These are phyloP conservation scores for Rhipidocladum racemiflorum DNA, from an alignment of 176 grass and related monocot species.

Conservation along the genomic window DNA sequence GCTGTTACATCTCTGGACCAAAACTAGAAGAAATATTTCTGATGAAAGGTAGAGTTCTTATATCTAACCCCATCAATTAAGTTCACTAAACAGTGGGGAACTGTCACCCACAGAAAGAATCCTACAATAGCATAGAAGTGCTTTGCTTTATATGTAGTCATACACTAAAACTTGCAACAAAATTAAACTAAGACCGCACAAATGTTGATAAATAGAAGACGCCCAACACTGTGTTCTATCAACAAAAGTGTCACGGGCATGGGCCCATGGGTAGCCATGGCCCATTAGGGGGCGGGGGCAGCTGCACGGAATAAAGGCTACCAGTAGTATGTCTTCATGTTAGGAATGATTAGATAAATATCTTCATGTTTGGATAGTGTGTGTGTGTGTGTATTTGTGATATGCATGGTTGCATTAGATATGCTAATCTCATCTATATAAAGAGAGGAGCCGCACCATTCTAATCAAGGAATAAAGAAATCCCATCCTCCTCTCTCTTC, in stretches of 20 bases:
- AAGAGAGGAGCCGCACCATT: too few relatives aligned
- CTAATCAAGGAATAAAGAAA: too few relatives aligned
- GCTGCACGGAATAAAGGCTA: too few relatives aligned
- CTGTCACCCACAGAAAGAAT: background rate
- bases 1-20: background rate
- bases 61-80: background rate
- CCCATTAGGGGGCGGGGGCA: too few relatives aligned
- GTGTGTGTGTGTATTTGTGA: too few relatives aligned
- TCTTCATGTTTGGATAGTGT: too few relatives aligned
- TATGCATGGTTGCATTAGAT: too few relatives aligned
- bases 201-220: slow-evolving; percentile 7
- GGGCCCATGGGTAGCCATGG: too few relatives aligned
- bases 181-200: background rate
- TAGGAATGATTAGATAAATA: too few relatives aligned
- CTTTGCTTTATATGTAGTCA: background rate
- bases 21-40: slow-evolving; percentile 5
- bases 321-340: too few relatives aligned
- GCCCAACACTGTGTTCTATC: background rate
- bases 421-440: too few relatives aligned
- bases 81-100: background rate
- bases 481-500: too few relatives aligned
- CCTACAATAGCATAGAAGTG: slow-evolving; percentile 3
- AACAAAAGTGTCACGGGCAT: background rate
- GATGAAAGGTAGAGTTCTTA: background rate
- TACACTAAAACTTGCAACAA: background rate